Conservation (phyloP, 148 eudicot species). For the Arctostaphylos glauca region DNA sequence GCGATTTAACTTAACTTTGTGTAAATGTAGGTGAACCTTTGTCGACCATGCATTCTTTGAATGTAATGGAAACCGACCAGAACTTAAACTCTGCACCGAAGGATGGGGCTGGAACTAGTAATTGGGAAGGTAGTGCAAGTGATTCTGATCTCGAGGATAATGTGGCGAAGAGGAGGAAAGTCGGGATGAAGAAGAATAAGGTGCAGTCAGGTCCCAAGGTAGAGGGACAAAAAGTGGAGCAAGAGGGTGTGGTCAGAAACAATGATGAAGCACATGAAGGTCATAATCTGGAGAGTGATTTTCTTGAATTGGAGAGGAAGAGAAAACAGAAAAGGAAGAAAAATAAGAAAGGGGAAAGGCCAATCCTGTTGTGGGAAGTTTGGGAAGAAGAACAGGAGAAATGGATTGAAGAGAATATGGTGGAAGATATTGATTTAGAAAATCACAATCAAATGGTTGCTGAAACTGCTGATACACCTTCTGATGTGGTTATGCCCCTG, state of each 20-base stretch:
- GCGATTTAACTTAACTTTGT: neutral
- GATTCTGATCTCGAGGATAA: slow-evolving; percentile 4
- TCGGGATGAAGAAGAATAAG: neutral
- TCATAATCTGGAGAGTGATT: slow-evolving; percentile 30
- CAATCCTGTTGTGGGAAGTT: slow-evolving; percentile 65
- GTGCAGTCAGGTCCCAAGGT: neutral
- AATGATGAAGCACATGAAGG: slow-evolving; percentile 12
- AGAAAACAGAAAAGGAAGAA: slow-evolving; percentile 26
- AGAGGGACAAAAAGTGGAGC: neutral
- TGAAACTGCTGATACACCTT: slow-evolving; percentile 61
- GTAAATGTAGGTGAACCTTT: slow-evolving; percentile 8
- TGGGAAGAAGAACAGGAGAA: slow-evolving; percentile 67
- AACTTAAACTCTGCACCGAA: slow-evolving; percentile 12
- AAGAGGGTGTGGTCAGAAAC: neutral
- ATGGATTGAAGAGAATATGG: slow-evolving; percentile 55
- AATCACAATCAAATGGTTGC: slow-evolving; percentile 41
- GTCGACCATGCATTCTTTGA: too few species aligned
- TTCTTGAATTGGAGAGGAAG: slow-evolving; percentile 19
- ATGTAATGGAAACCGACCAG: neutral
- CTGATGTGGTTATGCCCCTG: slow-evolving; percentile 59
- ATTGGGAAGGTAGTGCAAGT: slow-evolving; percentile 4
- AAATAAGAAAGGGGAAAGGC: slow-evolving; percentile 34
- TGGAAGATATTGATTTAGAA: slow-evolving; percentile 40
- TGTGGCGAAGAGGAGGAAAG: slow-evolving; percentile 17
- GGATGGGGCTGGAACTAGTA: neutral